Evolutionary conservation across 805 yeast species (phyloP), one percentile per base, ranked within the genome.

Genomic region (Suhomyces sp.): DNA sequence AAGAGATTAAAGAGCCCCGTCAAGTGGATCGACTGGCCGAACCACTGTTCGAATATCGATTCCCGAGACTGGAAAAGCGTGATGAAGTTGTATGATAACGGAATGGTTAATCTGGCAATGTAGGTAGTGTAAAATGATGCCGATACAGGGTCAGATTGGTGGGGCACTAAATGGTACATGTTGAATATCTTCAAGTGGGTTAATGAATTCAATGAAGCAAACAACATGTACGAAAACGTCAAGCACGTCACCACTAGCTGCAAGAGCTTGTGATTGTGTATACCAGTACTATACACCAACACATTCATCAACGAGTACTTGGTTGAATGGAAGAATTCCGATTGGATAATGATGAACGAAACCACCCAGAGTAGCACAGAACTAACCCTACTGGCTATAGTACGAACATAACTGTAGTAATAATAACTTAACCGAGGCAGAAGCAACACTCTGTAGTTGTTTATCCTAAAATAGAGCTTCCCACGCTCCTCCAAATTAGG

Each of bases 71-170:
- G 77, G 53, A 86, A 78, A 50, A 90, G 72, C 48, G 88, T 87
- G 52, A 89, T 67, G 64, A 87, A 90, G 68, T 90, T 90, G 70
- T 87, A 90, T 24, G 89, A 83, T 56, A 90, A 73, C 9, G 96
- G 96, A 10, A 90, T 85, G 0, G 96, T 88, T 64, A 90, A 73
- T 57, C 96, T 83, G 49, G 92, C 87, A 17, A 89, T 84, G 61
- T 90, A 89, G 61, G 88, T 86, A 19, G 91, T 83, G 66, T 88
- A 90, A 64, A 89, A 90, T 33, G 89, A 77, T 22, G 87, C 79
- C 13, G 90, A 84, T 0, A 88, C 87, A 0, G 89, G 86, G 63
- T 87, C 93, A 0, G 93, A 85, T 50, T 84, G 79, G 56, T 78
- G 79, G 17, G 86, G 83, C 12, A 87, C 90, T 53, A 90, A 76